Evolutionary conservation across 2,329 filamentous ascomycete genomes (phyloP).

Genomic region (Septoria linicola): DNA sequence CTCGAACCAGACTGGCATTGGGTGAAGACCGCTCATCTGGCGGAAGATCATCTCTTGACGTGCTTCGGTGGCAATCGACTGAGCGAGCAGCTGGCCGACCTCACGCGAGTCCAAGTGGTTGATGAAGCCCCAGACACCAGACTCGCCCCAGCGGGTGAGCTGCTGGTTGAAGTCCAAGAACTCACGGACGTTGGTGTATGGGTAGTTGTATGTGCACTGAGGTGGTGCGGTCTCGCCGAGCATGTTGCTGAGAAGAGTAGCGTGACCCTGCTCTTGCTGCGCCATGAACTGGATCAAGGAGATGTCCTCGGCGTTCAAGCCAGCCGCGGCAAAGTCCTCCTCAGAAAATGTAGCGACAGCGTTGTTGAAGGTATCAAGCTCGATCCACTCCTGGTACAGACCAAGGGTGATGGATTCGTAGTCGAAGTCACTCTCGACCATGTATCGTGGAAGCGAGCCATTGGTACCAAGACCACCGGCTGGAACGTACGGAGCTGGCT

Average conservation of each 20-base stretch:
- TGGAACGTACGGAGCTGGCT: constrained; percentile 71
- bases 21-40: constrained; percentile 75
- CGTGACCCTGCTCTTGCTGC: constrained; percentile 74
- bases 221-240: constrained; percentile 67
- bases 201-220: constrained; percentile 81
- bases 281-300: constrained; percentile 74
- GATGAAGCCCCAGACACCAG: constrained; percentile 78
- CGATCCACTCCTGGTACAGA: constrained; percentile 81
- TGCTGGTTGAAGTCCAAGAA: constrained; percentile 84
- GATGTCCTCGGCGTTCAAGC: constrained; percentile 67
- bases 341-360: constrained; percentile 68
- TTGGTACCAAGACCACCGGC: constrained; percentile 73
- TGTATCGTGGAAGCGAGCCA: constrained; percentile 72
- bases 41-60: constrained; percentile 83
- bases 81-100: constrained; percentile 68
- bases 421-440: constrained; percentile 78
- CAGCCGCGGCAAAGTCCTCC: constrained; percentile 66
- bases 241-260: constrained; percentile 74
- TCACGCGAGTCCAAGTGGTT: constrained; percentile 74
- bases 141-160: constrained; percentile 77
- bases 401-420: constrained; percentile 73
- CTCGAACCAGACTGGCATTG: constrained; percentile 82
- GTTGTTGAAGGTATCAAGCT: constrained; percentile 78
- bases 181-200: constrained; percentile 70
- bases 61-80: constrained; percentile 75